These are phyloP conservation scores for Closterium sp. DNA, from an alignment of 139 green algal genomes.

Conservation along the genomic window DNA sequence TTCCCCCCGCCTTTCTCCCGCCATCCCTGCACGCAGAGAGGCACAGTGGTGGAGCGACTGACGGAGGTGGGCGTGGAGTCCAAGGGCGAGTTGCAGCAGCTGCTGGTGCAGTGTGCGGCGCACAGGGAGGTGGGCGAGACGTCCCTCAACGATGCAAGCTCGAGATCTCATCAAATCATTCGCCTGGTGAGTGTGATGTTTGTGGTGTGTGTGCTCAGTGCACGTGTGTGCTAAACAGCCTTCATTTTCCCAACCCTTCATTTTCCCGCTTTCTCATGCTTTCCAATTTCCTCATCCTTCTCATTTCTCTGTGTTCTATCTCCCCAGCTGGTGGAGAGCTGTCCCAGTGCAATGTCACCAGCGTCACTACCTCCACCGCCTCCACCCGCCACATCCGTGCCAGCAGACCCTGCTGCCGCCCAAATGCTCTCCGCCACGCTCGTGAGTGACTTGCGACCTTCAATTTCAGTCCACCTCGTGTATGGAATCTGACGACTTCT, in stretches of 20 bases:
- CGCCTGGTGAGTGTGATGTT: constrained; percentile 27
- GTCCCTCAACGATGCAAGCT: constrained; percentile 54
- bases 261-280: not conserved
- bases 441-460: constrained; percentile 13
- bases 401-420: not conserved
- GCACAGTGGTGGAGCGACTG: constrained; percentile 79
- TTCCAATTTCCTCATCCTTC: not conserved
- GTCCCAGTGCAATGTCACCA: not conserved
- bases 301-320: not conserved
- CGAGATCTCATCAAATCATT: constrained; percentile 51
- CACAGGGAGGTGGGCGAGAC: constrained; percentile 72
- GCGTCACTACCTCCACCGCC: not conserved
- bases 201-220: not conserved
- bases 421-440: constrained; percentile 29
- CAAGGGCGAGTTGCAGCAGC: not conserved
- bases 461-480: not conserved
- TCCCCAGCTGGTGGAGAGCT: constrained; percentile 37
- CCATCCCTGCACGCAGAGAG: constrained; percentile 14
- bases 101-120: constrained; percentile 40
- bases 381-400: not conserved
- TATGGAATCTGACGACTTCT: no score
- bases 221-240: not conserved
- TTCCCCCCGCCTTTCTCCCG: not conserved
- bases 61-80: constrained; percentile 85
- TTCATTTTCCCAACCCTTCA: not conserved